Evolutionary conservation across 2,329 filamentous ascomycete species (phyloP).

Genomic region (Fusarium sp.): DNA sequence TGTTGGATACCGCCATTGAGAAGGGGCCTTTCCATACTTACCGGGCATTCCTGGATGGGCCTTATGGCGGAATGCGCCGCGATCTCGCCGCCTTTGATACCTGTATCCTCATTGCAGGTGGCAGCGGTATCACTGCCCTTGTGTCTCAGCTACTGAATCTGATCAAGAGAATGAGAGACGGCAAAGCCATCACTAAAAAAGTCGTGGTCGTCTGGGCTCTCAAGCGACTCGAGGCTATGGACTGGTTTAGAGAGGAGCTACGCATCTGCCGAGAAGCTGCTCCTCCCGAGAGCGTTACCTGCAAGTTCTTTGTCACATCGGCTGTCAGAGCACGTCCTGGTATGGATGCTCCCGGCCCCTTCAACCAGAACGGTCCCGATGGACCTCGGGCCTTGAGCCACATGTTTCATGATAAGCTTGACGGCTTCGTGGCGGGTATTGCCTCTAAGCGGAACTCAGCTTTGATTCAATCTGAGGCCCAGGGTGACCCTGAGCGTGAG

Average conservation of each 20-base stretch:
- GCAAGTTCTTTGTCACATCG: slow-evolving; percentile 93
- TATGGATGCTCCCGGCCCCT: slow-evolving; percentile 59
- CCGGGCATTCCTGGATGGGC: slow-evolving; percentile 90
- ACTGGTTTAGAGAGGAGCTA: slow-evolving; percentile 97
- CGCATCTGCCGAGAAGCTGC: slow-evolving; percentile 91
- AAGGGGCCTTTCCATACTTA: slow-evolving; percentile 94
- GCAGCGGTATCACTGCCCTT: slow-evolving; percentile 92
- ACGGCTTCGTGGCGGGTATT: slow-evolving; percentile 87
- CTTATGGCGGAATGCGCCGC: slow-evolving; percentile 93
- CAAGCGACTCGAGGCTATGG: slow-evolving; percentile 90
- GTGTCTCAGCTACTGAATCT: slow-evolving; percentile 91
- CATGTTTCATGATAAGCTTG: slow-evolving; percentile 85
- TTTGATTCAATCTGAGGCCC: slow-evolving; percentile 82
- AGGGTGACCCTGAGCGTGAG: slow-evolving; percentile 81
- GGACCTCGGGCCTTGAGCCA: slow-evolving; percentile 73
- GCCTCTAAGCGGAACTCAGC: slow-evolving; percentile 88
- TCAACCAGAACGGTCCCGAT: slow-evolving; percentile 38
- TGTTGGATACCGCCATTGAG: slow-evolving; percentile 83
- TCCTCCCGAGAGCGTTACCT: slow-evolving; percentile 87
- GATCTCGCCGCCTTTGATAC: slow-evolving; percentile 93
- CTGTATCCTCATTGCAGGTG: slow-evolving; percentile 91
- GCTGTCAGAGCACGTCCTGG: slow-evolving; percentile 57
- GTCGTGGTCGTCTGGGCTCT: slow-evolving; percentile 95
- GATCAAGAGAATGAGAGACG: slow-evolving; percentile 96
- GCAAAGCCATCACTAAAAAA: slow-evolving; percentile 90